These are phyloP conservation scores for Dicorynia guianensis DNA, from an alignment of 306 rosid genomes.

Conservation along the genomic window DNA sequence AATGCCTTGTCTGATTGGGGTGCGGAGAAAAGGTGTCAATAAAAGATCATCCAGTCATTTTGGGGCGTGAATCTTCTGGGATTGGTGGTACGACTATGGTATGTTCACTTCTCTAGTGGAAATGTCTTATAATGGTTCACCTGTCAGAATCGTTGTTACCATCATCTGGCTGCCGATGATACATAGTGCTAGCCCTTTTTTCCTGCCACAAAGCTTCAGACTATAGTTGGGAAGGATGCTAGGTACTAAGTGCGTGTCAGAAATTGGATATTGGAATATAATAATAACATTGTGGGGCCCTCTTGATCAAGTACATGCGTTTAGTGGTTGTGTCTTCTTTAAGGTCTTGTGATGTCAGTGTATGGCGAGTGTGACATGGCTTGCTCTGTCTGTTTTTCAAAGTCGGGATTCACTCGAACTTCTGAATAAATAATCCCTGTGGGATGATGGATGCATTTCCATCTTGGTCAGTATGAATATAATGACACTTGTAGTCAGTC, in stretches of 20 bases:
- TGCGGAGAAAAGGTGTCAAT: conserved; percentile 70
- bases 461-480: not conserved
- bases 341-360: conserved; percentile 18
- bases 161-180: conserved; percentile 49
- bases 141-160: conserved; percentile 44
- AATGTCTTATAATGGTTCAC: conserved; percentile 50
- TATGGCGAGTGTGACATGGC: conserved; percentile 20
- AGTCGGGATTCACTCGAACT: conserved; percentile 35
- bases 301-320: conserved; percentile 42
- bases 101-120: conserved; percentile 53
- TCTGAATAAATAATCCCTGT: conserved; percentile 36
- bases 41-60: conserved; percentile 54
- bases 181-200: conserved; percentile 37
- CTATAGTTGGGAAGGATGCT: conserved; percentile 45
- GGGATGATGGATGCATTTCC: conserved; percentile 30
- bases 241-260: conserved; percentile 50
- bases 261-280: conserved; percentile 53
- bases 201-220: conserved; percentile 48
- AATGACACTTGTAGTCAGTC: not conserved
- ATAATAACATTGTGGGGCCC: conserved; percentile 29
- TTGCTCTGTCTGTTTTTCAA: conserved; percentile 16
- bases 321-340: conserved; percentile 36
- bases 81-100: conserved; percentile 67
- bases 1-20: conserved; percentile 78
- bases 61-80: conserved; percentile 59